Base-by-base conservation (phyloP, 202 grass and related monocot species). In the Saccharum hybrid region DNA sequence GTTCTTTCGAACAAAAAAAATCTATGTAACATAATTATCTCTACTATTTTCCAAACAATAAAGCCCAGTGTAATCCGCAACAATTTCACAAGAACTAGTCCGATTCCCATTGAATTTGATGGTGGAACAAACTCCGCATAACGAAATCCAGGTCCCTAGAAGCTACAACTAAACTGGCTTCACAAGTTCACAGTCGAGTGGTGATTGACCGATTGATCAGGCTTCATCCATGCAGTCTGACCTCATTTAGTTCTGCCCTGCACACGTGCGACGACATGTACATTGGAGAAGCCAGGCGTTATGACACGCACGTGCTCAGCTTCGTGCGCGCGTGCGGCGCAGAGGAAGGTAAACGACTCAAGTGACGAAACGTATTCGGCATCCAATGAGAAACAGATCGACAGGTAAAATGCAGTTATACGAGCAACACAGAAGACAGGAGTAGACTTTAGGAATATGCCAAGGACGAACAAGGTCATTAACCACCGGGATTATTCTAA, bases 191-290 rank as follows among this genome's bases (percentile, higher is more conserved):
- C 33, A 33, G 33, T 33, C 33, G 33, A 33, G 33, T 3, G 33
- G 33, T 33, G 33, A 33, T 33, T 3, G 33, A 33, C 33, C 4
- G 33, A 33, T 40, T 21, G 33, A 0, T 28, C 68, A 40, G 1
- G 75, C 4, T 3, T 46, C 59, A 26, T 8, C 10, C 59, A 41
- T 5, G 56, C 22, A 12, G 14, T 18, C 13, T 42, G 4, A 49
- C 42, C 42, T 79, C 63, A 52, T 49, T 8, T 19, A 6, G 37
- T 72, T 62, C 10, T 3, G 21, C 6, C 1, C 18, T n/a, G 34
- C 18, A 71, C 74, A 77, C 52, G 74, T 84, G 82, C 74, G 38
- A 48, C 74, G 26, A 48, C 82, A 77, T 62, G 60, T 13, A 39
- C 30, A 51, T 38, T 8, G 49, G 2, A 38, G 18, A 38, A 56